phyloP scores from a whole-genome alignment of 805 yeast genomes.

The Ogataea naganishii region DNA sequence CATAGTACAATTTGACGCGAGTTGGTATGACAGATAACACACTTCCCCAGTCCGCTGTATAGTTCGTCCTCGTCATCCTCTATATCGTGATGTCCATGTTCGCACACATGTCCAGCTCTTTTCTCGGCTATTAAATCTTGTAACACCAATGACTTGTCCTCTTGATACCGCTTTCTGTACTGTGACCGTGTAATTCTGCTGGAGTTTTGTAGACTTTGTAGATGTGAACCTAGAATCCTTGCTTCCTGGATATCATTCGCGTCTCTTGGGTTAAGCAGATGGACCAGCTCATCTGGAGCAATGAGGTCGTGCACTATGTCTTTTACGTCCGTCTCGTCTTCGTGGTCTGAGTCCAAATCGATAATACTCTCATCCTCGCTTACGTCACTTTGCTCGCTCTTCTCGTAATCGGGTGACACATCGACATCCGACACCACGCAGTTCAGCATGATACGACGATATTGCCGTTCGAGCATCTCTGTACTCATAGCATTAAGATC shows the following conservation, averaged over 20 bases:
- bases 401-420: no score
- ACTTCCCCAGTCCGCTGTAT: conserved; percentile 32
- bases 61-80: conserved; percentile 21
- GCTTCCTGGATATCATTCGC: conserved; percentile 16
- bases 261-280: conserved; percentile 16
- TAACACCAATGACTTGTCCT: conserved; percentile 13
- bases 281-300: conserved; percentile 14
- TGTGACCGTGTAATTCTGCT: conserved; percentile 22
- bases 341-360: neutral
- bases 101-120: conserved; percentile 4
- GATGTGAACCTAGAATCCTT: conserved; percentile 21
- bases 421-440: no score
- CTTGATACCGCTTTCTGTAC: conserved; percentile 14
- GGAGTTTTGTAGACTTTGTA: no score
- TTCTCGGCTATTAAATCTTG: conserved; percentile 18
- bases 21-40: conserved; percentile 77
- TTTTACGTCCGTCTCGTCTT: neutral
- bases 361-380: no score
- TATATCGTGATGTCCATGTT: conserved; percentile 4
- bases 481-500: no score
- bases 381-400: no score
- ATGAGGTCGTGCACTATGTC: conserved; percentile 6
- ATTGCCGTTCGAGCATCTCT: no score
- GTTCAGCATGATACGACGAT: no score
- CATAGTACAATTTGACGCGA: conserved; percentile 74